Evolutionary conservation across 306 rosid species (phyloP).

Genomic region (Medicago lupulina): DNA sequence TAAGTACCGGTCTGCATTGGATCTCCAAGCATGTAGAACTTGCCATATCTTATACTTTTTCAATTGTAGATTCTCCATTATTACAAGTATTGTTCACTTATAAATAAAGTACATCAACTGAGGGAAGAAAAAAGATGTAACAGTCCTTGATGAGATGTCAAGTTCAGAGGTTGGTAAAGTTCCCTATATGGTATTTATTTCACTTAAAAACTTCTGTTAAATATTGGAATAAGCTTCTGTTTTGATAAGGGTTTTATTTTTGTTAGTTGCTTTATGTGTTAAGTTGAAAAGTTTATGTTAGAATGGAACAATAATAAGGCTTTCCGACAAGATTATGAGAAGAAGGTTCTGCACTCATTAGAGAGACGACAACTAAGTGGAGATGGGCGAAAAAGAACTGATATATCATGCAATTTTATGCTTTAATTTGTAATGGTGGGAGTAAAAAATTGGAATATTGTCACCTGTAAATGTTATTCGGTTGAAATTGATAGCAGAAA

Average conservation of each 20-base stretch:
- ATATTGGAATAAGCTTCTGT: not conserved
- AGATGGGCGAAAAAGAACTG: not conserved
- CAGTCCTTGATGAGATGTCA: slow-evolving; percentile 18
- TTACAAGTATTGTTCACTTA: slow-evolving; percentile 19
- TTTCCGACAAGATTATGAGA: slow-evolving; percentile 38
- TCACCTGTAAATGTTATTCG: not conserved
- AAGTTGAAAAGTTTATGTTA: slow-evolving; percentile 41
- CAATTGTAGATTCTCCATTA: slow-evolving; percentile 32
- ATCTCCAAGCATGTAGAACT: not conserved
- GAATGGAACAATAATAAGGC: slow-evolving; percentile 36
- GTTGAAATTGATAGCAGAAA: not conserved
- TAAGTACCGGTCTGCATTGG: not conserved
- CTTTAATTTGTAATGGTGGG: no score
- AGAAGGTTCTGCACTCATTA: not conserved
- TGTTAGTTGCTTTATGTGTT: slow-evolving; percentile 22
- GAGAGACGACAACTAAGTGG: not conserved
- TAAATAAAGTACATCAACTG: slow-evolving; percentile 28
- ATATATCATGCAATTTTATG: no score
- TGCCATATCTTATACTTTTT: slow-evolving; percentile 2
- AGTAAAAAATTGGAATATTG: not conserved
- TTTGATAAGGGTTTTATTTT: not conserved
- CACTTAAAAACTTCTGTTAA: not conserved
- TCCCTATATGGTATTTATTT: no score
- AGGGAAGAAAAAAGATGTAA: slow-evolving; percentile 34
- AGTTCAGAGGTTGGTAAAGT: slow-evolving; percentile 25